Evolutionary conservation across 371 early-diverging fungal species (phyloP).

Genomic region (Mortierella sp.): DNA sequence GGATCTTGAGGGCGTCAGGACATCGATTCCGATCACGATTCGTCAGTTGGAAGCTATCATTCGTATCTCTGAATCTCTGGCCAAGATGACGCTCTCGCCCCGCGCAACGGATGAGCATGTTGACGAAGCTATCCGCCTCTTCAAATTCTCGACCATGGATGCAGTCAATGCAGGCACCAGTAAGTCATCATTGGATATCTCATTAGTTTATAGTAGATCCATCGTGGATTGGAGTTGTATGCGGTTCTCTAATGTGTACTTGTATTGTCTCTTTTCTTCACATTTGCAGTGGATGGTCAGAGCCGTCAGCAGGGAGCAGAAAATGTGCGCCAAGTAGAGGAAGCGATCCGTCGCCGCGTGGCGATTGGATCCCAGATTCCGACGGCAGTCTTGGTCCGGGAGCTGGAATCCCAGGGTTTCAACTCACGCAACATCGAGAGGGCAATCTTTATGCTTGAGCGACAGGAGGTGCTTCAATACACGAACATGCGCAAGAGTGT

Average conservation of each 20-base stretch:
- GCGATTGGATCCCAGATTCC: conserved; percentile 92
- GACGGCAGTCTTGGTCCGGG: conserved; percentile 58
- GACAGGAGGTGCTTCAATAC: conserved; percentile 89
- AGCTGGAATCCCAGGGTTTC: conserved; percentile 73
- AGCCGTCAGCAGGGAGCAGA: conserved; percentile 76
- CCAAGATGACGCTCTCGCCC: conserved; percentile 96
- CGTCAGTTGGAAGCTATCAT: conserved; percentile 99
- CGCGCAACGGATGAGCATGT: conserved; percentile 93
- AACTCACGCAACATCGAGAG: conserved; percentile 77
- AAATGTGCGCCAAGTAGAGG: conserved; percentile 84
- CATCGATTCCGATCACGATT: conserved; percentile 99
- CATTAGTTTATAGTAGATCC: too few species aligned
- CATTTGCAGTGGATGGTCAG: conserved; percentile 72
- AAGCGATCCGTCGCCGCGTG: conserved; percentile 85
- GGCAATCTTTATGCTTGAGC: conserved; percentile 83
- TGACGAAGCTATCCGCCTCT: conserved; percentile 98
- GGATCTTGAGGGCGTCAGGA: conserved; percentile 77
- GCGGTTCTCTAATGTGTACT: conserved; percentile 6
- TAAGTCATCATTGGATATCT: too few species aligned
- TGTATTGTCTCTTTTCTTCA: neutral
- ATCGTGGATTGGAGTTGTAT: too few species aligned
- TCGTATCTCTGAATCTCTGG: conserved; percentile 98
- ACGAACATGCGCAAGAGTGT: conserved; percentile 78
- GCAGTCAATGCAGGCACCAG: conserved; percentile 90
- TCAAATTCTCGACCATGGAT: conserved; percentile 98